Evolutionary conservation across 352 stramenopile genomes (phyloP), one percentile per base, ranked within the genome.

Genomic region (Pythium utonaiense): DNA sequence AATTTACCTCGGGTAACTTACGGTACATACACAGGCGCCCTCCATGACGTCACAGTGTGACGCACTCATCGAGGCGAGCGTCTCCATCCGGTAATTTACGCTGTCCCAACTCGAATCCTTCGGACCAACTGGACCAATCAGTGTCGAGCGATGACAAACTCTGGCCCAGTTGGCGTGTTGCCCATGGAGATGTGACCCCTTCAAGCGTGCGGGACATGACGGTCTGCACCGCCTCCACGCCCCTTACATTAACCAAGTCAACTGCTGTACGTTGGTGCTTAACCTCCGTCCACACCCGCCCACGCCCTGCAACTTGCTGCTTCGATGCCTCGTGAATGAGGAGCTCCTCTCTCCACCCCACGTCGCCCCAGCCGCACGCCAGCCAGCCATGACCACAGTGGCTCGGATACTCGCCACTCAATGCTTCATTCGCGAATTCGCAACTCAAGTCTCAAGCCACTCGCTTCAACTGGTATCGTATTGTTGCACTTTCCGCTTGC

Each of bases 1-100:
- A 36, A 64, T 81, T 42, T 89, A 86, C 56, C 64, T 93, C 17
- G 30, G 22, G 19, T 65, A 52, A 45, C 3, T 33, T 8, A 19
- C 21, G n/a, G n/a, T n/a, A n/a, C n/a, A n/a, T n/a, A n/a, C n/a
- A n/a, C n/a, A n/a, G n/a, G n/a, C n/a, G n/a, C n/a, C n/a, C n/a
- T n/a, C n/a, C n/a, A 21, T 65, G 58, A 65, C 58, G 49, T 65
- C 57, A n/a, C n/a, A n/a, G n/a, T n/a, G n/a, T n/a, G n/a, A n/a
- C n/a, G n/a, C n/a, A n/a, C n/a, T n/a, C n/a, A n/a, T n/a, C n/a
- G n/a, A n/a, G n/a, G n/a, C n/a, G n/a, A n/a, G n/a, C n/a, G n/a
- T n/a, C n/a, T n/a, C n/a, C n/a, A n/a, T n/a, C 36, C 41, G 22
- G 40, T 47, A 47, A 47, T 24, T 47, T 47, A 47, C 40, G 6